Conservation (phyloP, 805 yeast species). For the Lipomyces yamanashiensis region DNA sequence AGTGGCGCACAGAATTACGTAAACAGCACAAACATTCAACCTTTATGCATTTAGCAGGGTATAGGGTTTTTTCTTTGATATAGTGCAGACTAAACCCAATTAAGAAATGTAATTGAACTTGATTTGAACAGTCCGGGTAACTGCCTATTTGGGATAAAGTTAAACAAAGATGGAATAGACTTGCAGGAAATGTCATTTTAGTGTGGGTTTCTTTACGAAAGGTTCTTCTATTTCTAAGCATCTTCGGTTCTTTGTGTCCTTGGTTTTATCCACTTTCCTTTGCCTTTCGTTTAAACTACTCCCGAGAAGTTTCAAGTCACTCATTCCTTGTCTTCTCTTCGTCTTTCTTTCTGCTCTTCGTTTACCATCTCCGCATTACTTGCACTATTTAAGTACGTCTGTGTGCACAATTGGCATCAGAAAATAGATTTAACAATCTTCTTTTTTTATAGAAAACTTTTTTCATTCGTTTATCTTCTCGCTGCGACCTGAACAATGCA, state of each 20-base stretch:
- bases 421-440: too few species aligned
- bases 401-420: too few species aligned
- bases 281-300: background rate
- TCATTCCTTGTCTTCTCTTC: conserved; percentile 2
- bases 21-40: background rate
- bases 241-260: background rate
- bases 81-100: background rate
- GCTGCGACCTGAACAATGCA: conserved; percentile 10
- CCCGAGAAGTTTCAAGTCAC: background rate
- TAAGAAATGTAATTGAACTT: background rate
- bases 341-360: conserved; percentile 3
- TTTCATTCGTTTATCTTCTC: background rate
- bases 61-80: background rate
- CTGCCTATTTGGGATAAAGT: background rate
- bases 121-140: conserved; percentile 4
- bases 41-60: background rate
- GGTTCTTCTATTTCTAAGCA: background rate
- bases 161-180: background rate
- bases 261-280: background rate
- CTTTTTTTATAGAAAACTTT: background rate
- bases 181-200: background rate
- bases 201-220: background rate
- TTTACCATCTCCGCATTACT: background rate
- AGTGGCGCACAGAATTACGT: background rate
- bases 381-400: background rate